Conservation (phyloP, 495 filamentous ascomycete genomes). For the Aspergillus indologenus region DNA sequence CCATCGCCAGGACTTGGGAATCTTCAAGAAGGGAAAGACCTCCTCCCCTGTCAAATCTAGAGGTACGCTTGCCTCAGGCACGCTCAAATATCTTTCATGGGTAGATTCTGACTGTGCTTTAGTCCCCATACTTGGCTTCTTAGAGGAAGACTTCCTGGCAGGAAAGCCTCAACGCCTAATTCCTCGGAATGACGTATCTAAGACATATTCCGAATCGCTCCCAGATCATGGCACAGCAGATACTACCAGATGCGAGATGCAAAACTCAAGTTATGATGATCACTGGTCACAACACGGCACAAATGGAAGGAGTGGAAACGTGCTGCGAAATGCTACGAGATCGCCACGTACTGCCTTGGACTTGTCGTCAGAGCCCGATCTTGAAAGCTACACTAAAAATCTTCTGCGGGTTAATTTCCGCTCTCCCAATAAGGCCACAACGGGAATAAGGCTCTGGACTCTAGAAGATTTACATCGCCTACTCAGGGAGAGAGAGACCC, state of each 20-base stretch:
- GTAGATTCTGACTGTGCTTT: background rate
- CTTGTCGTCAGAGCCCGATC: background rate
- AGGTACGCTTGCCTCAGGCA: slow-evolving; percentile 30
- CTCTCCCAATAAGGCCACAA: background rate
- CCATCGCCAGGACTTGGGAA: slow-evolving; percentile 46
- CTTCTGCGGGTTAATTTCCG: background rate
- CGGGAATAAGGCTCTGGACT: slow-evolving; percentile 18
- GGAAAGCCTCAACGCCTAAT: background rate
- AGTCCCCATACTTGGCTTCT: slow-evolving; percentile 68
- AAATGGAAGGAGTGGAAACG: background rate
- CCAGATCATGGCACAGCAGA: background rate
- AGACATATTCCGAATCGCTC: background rate
- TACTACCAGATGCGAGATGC: background rate
- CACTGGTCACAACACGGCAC: no score
- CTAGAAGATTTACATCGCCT: slow-evolving; percentile 27
- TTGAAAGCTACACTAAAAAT: background rate
- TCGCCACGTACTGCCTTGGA: background rate
- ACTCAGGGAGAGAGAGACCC: slow-evolving; percentile 14
- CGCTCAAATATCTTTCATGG: slow-evolving; percentile 11
- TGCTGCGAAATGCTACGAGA: background rate
- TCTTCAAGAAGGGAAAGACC: slow-evolving; percentile 69
- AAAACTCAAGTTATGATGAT: background rate
- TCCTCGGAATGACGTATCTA: background rate
- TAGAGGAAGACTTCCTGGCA: slow-evolving; percentile 60
- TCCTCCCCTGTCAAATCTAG: slow-evolving; percentile 55